These are phyloP conservation scores for Tilletia walkeri DNA, from an alignment of 1,284 basidiomycete genomes.

Conservation along the genomic window DNA sequence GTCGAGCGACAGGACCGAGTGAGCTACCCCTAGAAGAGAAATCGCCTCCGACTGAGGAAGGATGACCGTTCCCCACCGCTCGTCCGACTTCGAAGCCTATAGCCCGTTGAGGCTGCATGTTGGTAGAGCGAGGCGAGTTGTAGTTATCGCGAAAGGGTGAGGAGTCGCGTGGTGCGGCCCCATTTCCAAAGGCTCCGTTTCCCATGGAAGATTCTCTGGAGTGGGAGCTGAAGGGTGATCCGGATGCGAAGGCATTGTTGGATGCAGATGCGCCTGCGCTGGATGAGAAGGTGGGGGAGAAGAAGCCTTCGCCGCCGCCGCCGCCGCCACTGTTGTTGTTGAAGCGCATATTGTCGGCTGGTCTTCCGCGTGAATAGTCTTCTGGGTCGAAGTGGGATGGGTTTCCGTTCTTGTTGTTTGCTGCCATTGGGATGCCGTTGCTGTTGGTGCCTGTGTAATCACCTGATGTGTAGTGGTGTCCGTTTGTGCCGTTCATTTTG, in stretches of 20 bases:
- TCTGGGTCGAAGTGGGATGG: too few relatives aligned
- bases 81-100: conserved; percentile 5
- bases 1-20: not conserved
- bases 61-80: not conserved
- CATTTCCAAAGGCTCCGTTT: not conserved
- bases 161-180: not conserved
- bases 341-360: too few relatives aligned
- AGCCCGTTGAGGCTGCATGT: not conserved
- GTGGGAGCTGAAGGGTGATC: conserved; percentile 6
- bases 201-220: not conserved
- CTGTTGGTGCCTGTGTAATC: not conserved
- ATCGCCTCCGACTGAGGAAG: not conserved
- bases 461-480: not conserved
- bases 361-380: too few relatives aligned
- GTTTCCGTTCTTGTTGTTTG: not conserved
- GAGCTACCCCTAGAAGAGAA: not conserved
- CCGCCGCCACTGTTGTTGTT: too few relatives aligned
- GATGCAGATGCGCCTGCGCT: too few relatives aligned
- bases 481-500: too few relatives aligned
- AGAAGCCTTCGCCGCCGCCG: too few relatives aligned
- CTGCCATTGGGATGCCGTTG: not conserved
- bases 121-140: not conserved
- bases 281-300: too few relatives aligned
- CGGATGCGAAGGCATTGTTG: not conserved
- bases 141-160: not conserved